A percentile compares a stretch with the other conserved stretches of the same genome.
phyloP scores from a whole-genome alignment of 345 rosid species.

The Rubroshorea leprosula region DNA sequence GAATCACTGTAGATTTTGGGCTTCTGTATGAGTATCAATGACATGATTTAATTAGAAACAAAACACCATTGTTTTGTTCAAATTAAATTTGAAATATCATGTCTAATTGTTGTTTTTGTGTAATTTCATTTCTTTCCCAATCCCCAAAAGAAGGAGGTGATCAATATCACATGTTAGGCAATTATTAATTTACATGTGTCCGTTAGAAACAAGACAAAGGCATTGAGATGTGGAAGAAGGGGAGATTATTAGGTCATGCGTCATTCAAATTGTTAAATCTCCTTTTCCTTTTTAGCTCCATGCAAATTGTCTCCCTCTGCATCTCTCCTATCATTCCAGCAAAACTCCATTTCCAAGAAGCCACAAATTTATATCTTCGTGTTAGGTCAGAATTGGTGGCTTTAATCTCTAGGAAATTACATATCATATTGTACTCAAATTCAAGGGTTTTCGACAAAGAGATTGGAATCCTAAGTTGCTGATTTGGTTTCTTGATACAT shows the following conservation, averaged over 20 bases:
- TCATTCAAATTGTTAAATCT: conserved; percentile 12
- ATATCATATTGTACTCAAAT: too few species aligned
- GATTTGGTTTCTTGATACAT: neutral
- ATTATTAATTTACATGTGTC: conserved; percentile 23
- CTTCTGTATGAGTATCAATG: too few species aligned
- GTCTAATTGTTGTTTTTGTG: too few species aligned
- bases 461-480: conserved; percentile 27
- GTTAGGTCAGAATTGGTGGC: too few species aligned
- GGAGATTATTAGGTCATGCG: conserved; percentile 37
- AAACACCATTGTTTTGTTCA: too few species aligned
- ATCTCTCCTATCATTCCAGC: conserved; percentile 12
- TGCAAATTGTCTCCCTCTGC: conserved; percentile 30
- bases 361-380: conserved; percentile 19
- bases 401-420: too few species aligned
- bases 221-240: conserved; percentile 36
- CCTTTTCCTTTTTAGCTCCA: conserved; percentile 11
- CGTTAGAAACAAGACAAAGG: conserved; percentile 36
- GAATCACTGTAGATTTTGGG: too few species aligned
- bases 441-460: neutral
- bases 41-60: too few species aligned
- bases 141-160: too few species aligned
- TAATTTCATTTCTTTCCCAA: too few species aligned
- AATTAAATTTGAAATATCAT: too few species aligned
- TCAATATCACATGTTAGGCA: neutral
- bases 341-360: conserved; percentile 33